Evolutionary conservation across 768 basidiomycete genomes (phyloP).

Genomic region (Boletus sp.): DNA sequence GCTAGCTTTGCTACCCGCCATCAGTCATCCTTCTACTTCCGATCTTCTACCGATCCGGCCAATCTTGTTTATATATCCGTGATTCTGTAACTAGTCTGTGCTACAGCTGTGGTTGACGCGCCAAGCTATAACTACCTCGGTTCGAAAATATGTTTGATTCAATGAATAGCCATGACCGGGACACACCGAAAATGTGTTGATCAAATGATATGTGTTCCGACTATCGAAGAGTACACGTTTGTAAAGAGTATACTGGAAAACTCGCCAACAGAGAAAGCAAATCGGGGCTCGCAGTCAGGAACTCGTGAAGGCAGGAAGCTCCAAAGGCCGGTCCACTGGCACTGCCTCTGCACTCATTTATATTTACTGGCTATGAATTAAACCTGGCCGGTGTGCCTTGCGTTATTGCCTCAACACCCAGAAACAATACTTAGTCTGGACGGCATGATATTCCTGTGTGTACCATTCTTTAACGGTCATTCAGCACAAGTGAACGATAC

Average conservation of each 20-base stretch:
- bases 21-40: neutral
- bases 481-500: neutral
- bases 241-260: too few relatives aligned
- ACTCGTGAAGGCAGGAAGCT: too few relatives aligned
- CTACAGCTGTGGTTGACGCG: neutral
- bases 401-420: too few relatives aligned
- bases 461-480: neutral
- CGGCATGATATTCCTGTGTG: conserved; percentile 5
- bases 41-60: neutral
- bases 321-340: too few relatives aligned
- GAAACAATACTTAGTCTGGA: neutral
- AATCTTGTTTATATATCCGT: too few relatives aligned
- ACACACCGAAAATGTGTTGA: too few relatives aligned
- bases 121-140: neutral
- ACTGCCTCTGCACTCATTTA: too few relatives aligned
- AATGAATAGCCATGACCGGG: too few relatives aligned
- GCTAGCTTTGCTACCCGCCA: neutral
- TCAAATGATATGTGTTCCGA: too few relatives aligned
- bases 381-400: too few relatives aligned
- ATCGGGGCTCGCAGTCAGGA: too few relatives aligned
- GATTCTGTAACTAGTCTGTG: neutral
- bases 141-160: neutral
- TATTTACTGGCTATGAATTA: neutral
- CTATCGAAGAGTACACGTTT: neutral
- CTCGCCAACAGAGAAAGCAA: too few relatives aligned